These are phyloP conservation scores for Suillus clintonianus DNA, from an alignment of 768 basidiomycete species.

Conservation along the genomic window DNA sequence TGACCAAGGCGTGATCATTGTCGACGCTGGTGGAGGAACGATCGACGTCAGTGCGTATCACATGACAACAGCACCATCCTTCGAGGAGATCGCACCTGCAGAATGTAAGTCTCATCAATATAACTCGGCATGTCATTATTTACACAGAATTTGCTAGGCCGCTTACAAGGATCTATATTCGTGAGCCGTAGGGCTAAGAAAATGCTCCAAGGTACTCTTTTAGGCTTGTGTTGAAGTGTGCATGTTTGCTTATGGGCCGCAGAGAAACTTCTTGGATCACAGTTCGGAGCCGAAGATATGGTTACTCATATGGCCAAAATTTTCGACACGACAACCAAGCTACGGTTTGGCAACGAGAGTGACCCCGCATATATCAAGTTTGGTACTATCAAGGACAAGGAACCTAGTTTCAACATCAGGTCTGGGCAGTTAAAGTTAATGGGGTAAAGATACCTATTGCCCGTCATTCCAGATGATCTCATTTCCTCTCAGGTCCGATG, in stretches of 20 bases:
- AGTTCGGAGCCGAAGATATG: slow-evolving; percentile 40
- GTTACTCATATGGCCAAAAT: slow-evolving; percentile 40
- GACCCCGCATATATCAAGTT: slow-evolving; percentile 51
- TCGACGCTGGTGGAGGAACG: slow-evolving; percentile 67
- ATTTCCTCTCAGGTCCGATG: slow-evolving; percentile 22
- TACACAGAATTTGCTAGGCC: slow-evolving; percentile 37
- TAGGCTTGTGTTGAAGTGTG: background rate
- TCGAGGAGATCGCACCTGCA: slow-evolving; percentile 51
- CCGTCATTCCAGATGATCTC: background rate
- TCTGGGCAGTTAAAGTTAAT: slow-evolving; percentile 49
- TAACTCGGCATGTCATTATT: background rate
- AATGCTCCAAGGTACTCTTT: slow-evolving; percentile 39
- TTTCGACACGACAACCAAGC: slow-evolving; percentile 52
- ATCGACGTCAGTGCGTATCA: slow-evolving; percentile 61
- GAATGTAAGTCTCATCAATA: slow-evolving; percentile 35
- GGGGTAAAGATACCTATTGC: slow-evolving; percentile 23
- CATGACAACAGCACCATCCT: slow-evolving; percentile 32
- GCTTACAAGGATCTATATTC: slow-evolving; percentile 52
- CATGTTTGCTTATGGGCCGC: slow-evolving; percentile 1
- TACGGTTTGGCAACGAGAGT: slow-evolving; percentile 39
- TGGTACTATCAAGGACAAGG: slow-evolving; percentile 45
- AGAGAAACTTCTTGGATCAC: slow-evolving; percentile 44
- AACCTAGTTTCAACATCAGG: slow-evolving; percentile 40
- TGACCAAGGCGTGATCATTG: slow-evolving; percentile 50
- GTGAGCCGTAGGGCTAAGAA: slow-evolving; percentile 45